Percentiles rank a stretch among this genome's conserved stretches.
Evolutionary conservation across 768 basidiomycete species (phyloP).

Genomic region (Termitomyces sp.): DNA sequence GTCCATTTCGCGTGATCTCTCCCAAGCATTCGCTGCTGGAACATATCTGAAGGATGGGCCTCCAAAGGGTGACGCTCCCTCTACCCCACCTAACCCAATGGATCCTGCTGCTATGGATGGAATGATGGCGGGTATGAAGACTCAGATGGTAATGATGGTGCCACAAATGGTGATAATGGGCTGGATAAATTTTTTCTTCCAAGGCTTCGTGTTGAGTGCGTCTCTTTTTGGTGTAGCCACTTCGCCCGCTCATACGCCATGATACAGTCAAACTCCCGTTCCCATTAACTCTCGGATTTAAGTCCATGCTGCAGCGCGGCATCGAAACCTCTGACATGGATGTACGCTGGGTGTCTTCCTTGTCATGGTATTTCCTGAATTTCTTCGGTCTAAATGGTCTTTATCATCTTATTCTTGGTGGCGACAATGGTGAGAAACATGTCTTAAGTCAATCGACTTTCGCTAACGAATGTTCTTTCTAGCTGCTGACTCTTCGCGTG

Average conservation of each 20-base stretch:
- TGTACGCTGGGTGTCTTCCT: constrained; percentile 97
- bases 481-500: constrained; percentile 79
- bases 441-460: neutral
- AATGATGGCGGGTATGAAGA: constrained; percentile 99
- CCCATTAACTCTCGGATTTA: constrained; percentile 94
- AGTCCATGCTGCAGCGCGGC: constrained; percentile 95
- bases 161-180: constrained; percentile 99
- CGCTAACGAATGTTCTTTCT: constrained; percentile 10
- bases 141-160: constrained; percentile 99
- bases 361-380: constrained; percentile 99
- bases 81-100: constrained; percentile 73
- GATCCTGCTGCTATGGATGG: constrained; percentile 95
- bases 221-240: constrained; percentile 14
- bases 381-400: constrained; percentile 96
- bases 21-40: constrained; percentile 66
- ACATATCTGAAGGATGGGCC: constrained; percentile 84
- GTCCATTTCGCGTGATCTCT: constrained; percentile 70
- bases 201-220: constrained; percentile 96
- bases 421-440: constrained; percentile 69
- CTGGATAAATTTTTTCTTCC: constrained; percentile 99
- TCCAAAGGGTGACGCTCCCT: constrained; percentile 54
- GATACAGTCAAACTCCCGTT: constrained; percentile 91
- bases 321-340: constrained; percentile 96
- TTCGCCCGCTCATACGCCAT: neutral
- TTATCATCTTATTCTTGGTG: constrained; percentile 89